Evolutionary conservation across 2,329 filamentous ascomycete genomes (phyloP).

Genomic region (Pestalotiopsis sp.): DNA sequence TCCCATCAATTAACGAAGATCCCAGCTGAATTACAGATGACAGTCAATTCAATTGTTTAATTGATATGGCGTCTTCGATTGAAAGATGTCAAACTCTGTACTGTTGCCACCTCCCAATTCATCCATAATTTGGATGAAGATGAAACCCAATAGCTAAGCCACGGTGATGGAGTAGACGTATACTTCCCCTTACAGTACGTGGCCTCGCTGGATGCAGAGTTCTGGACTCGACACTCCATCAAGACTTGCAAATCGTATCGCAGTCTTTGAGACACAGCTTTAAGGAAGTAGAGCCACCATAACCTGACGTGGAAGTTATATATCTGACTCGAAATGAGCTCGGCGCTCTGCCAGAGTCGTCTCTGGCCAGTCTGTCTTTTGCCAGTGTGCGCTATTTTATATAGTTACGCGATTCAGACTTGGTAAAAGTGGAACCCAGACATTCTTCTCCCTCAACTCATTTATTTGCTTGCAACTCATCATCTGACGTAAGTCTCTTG

Average conservation of each 20-base stretch:
- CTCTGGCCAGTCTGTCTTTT: background rate
- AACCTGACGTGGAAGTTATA: background rate
- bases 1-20: background rate
- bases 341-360: background rate
- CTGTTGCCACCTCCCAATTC: background rate
- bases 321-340: background rate
- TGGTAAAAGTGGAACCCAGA: background rate
- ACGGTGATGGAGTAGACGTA: background rate
- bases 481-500: background rate
- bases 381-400: background rate
- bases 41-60: background rate
- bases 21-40: background rate
- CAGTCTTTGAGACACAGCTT: background rate
- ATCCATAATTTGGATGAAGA: background rate
- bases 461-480: background rate
- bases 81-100: background rate
- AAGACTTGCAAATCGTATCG: background rate
- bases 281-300: background rate
- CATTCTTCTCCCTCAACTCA: background rate
- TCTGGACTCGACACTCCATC: background rate
- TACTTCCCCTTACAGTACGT: background rate
- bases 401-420: background rate
- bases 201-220: background rate
- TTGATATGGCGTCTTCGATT: background rate
- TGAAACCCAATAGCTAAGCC: background rate